These are phyloP conservation scores for Yamadazyma blattariae DNA, from an alignment of 1,139 yeast species.

Conservation along the genomic window DNA sequence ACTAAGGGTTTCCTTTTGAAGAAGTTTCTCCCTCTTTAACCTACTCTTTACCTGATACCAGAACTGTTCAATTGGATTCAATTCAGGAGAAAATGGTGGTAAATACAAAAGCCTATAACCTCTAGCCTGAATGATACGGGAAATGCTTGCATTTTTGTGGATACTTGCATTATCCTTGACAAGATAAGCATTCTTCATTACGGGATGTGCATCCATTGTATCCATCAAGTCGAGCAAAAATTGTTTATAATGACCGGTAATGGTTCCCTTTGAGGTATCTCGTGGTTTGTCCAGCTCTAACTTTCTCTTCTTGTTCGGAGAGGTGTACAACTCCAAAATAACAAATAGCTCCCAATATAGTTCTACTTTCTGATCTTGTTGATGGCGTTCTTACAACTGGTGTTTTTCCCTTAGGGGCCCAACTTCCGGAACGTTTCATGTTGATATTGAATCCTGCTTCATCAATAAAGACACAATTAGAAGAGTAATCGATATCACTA, in stretches of 20 bases:
- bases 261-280: slow-evolving; percentile 7
- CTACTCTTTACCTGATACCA: slow-evolving; percentile 10
- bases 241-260: slow-evolving; percentile 9
- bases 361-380: slow-evolving; percentile 9
- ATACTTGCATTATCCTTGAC: slow-evolving; percentile 1
- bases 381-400: slow-evolving; percentile 9
- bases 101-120: slow-evolving; percentile 11
- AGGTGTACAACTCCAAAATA: slow-evolving; percentile 9
- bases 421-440: slow-evolving; percentile 10
- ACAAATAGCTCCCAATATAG: slow-evolving; percentile 12
- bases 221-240: too few species aligned
- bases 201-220: too few species aligned
- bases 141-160: slow-evolving; percentile 10
- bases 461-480: slow-evolving; percentile 11
- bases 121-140: slow-evolving; percentile 7
- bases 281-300: slow-evolving; percentile 1
- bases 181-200: too few species aligned
- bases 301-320: slow-evolving; percentile 7
- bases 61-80: slow-evolving; percentile 13
- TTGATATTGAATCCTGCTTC: slow-evolving; percentile 13
- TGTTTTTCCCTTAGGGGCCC: slow-evolving; percentile 10
- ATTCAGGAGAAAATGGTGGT: slow-evolving; percentile 12
- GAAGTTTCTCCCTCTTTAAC: slow-evolving; percentile 10
- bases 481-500: slow-evolving; percentile 7
- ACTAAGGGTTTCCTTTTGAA: slow-evolving; percentile 8